Conservation (phyloP, 768 basidiomycete species). For the Leccinellum rugosiceps region DNA sequence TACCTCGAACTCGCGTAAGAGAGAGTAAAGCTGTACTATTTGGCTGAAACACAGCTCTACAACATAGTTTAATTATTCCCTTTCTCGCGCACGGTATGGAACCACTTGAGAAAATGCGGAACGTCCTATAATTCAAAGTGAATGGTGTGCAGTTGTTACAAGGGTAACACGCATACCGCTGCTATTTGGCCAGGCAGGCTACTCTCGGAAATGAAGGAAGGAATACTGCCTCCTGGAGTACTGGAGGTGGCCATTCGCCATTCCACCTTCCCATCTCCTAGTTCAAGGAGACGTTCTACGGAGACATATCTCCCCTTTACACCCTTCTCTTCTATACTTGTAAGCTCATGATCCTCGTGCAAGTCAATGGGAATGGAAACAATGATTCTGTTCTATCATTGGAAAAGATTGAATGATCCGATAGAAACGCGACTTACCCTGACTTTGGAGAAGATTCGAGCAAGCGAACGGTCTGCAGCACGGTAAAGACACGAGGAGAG, state of each 20-base stretch:
- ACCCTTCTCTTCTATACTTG: constrained; percentile 59
- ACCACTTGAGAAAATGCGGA: constrained; percentile 68
- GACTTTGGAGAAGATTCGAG: constrained; percentile 47
- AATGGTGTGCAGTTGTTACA: not conserved
- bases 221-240: constrained; percentile 67
- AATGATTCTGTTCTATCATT: constrained; percentile 23
- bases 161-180: constrained; percentile 37
- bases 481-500: constrained; percentile 74
- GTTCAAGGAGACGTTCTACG: constrained; percentile 63
- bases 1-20: constrained; percentile 76
- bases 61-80: not conserved
- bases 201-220: constrained; percentile 58
- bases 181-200: constrained; percentile 63
- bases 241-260: constrained; percentile 83
- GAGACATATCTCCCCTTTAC: constrained; percentile 67
- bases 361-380: constrained; percentile 72
- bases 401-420: not conserved
- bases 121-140: constrained; percentile 51
- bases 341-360: constrained; percentile 52
- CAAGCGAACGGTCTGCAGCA: constrained; percentile 60
- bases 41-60: not conserved
- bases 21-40: not conserved
- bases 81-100: constrained; percentile 36
- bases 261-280: constrained; percentile 61
- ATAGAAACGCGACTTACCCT: constrained; percentile 45